Percentiles rank a stretch among this genome's conserved stretches.
Evolutionary conservation across 192 early-diverging fungal species (phyloP).

Genomic region (Piromyces sp.): DNA sequence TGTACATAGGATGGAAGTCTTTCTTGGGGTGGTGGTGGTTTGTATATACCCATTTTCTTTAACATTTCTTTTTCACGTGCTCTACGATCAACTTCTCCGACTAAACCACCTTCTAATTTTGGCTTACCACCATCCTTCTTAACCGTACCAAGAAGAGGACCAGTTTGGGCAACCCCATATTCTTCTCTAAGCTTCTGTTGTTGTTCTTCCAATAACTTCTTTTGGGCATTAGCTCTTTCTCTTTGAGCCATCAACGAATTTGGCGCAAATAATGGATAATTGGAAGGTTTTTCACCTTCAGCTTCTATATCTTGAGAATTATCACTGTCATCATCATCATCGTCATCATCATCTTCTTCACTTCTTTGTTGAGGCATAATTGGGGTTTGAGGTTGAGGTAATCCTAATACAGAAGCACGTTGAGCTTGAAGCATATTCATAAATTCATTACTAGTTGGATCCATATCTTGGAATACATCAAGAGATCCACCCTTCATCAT

Average conservation of each 20-base stretch:
- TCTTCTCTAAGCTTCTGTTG: not conserved
- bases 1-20: not conserved
- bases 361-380: too few species aligned
- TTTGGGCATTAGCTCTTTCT: not conserved
- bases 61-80: slow-evolving; percentile 19
- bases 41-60: slow-evolving; percentile 7
- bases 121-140: slow-evolving; percentile 8
- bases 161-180: not conserved
- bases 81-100: slow-evolving; percentile 17
- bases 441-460: too few species aligned
- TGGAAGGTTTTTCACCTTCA: not conserved
- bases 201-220: not conserved
- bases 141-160: slow-evolving; percentile 17
- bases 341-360: too few species aligned
- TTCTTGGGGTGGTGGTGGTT: not conserved
- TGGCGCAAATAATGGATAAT: not conserved
- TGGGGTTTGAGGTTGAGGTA: too few species aligned
- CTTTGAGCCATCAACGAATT: not conserved
- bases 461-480: too few species aligned
- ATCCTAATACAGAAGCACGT: not conserved
- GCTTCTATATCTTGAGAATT: not conserved
- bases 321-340: not conserved
- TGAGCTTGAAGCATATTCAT: too few species aligned
- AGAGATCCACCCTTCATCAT: not conserved
- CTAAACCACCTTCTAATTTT: slow-evolving; percentile 14